Percentiles rank a stretch among this genome's conserved stretches.
These are phyloP conservation scores for Pyricularia sp. DNA, from an alignment of 2,329 filamentous ascomycete species.

Conservation along the genomic window DNA sequence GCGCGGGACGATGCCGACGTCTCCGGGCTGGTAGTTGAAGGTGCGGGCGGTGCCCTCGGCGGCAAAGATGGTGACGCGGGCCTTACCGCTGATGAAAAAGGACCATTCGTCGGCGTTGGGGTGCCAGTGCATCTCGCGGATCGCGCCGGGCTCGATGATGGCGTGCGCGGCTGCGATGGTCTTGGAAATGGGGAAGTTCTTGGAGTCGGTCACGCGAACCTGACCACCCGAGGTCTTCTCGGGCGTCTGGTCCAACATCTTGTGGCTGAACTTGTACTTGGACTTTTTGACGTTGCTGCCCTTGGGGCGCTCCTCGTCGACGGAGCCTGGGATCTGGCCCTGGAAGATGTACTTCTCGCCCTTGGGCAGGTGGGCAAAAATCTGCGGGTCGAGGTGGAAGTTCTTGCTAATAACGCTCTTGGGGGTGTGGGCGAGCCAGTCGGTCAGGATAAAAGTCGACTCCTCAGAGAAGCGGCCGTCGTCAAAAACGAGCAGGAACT, in stretches of 20 bases:
- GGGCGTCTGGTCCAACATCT: constrained; percentile 61
- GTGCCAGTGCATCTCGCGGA: constrained; percentile 80
- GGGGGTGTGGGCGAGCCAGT: constrained; percentile 66
- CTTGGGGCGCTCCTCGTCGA: constrained; percentile 54
- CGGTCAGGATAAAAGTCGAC: constrained; percentile 64
- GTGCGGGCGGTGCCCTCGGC: constrained; percentile 60
- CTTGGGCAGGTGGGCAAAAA: constrained; percentile 59
- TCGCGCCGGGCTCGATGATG: constrained; percentile 59
- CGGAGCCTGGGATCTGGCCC: constrained; percentile 53
- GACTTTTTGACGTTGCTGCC: constrained; percentile 56
- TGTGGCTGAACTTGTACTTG: constrained; percentile 60
- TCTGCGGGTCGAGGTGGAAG: constrained; percentile 61
- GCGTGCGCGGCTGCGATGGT: constrained; percentile 66
- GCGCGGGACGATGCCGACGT: constrained; percentile 67
- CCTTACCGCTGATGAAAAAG: constrained; percentile 65
- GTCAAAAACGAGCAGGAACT: constrained; percentile 40
- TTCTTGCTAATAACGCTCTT: constrained; percentile 66
- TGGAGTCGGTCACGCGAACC: constrained; percentile 68
- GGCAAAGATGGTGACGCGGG: constrained; percentile 65
- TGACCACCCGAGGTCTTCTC: constrained; percentile 57
- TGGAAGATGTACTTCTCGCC: constrained; percentile 72
- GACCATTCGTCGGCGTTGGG: constrained; percentile 73
- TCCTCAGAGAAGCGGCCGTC: constrained; percentile 44
- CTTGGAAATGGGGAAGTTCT: constrained; percentile 64
- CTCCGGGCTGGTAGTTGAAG: constrained; percentile 66